Conservation (phyloP, 805 yeast genomes). For the Suhomyces emberorum region DNA sequence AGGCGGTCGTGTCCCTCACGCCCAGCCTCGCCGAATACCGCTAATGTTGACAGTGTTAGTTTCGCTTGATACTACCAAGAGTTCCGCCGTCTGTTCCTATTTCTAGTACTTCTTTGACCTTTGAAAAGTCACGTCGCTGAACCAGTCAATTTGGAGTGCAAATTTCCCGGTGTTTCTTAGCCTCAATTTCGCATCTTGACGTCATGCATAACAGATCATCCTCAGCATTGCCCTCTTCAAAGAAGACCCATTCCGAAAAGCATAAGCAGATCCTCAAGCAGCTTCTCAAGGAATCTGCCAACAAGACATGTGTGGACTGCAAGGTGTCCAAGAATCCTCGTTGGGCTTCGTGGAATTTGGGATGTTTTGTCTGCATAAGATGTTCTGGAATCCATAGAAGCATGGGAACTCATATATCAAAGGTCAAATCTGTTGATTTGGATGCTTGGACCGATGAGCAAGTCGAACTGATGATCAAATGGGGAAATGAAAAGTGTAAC, state of each 20-base stretch:
- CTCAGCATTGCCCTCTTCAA: slow-evolving; percentile 40
- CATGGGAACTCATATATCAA: slow-evolving; percentile 92
- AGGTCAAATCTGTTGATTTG: slow-evolving; percentile 89
- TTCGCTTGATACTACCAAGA: no score
- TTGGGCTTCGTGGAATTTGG: slow-evolving; percentile 97
- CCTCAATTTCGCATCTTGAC: no score
- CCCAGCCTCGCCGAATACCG: no score
- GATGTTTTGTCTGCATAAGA: slow-evolving; percentile 87
- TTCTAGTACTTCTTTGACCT: no score
- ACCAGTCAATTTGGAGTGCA: no score
- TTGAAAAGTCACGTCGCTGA: no score
- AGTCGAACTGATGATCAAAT: slow-evolving; percentile 69
- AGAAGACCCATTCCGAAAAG: slow-evolving; percentile 45
- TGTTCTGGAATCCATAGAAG: slow-evolving; percentile 96
- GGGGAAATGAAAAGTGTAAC: slow-evolving; percentile 86
- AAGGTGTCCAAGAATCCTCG: slow-evolving; percentile 87
- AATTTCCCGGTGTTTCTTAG: no score
- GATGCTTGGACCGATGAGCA: slow-evolving; percentile 98
- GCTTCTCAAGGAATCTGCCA: slow-evolving; percentile 71
- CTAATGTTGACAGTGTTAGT: neutral
- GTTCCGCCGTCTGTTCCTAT: no score
- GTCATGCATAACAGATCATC: slow-evolving; percentile 8
- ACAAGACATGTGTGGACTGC: slow-evolving; percentile 87
- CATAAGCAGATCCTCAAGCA: slow-evolving; percentile 72
- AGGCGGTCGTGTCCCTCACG: no score